These are phyloP conservation scores for Lasiosphaeria miniovina DNA, from an alignment of 495 filamentous ascomycete species.

Conservation along the genomic window DNA sequence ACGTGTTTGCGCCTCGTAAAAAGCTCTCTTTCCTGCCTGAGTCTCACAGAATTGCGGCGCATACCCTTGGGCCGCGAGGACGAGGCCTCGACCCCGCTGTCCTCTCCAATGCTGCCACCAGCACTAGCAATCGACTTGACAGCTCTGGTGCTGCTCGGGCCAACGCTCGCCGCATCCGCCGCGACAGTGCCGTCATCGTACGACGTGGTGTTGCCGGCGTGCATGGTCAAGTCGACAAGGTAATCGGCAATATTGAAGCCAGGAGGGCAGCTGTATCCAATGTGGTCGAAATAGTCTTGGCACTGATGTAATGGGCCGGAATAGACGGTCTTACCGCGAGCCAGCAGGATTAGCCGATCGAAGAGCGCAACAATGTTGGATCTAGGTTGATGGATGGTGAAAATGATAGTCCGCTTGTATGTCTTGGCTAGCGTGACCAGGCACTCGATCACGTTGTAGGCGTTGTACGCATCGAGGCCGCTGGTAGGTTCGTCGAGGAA, in stretches of 20 bases:
- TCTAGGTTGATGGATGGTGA: slow-evolving; percentile 98
- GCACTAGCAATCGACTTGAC: slow-evolving; percentile 87
- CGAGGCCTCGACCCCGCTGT: slow-evolving; percentile 36
- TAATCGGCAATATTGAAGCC: slow-evolving; percentile 99
- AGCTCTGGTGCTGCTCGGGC: slow-evolving; percentile 85
- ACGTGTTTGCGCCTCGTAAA: slow-evolving; percentile 75
- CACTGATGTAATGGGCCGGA: slow-evolving; percentile 87
- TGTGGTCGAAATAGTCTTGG: slow-evolving; percentile 86
- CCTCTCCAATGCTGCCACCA: slow-evolving; percentile 62
- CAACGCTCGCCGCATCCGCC: slow-evolving; percentile 64
- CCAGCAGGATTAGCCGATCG: slow-evolving; percentile 86
- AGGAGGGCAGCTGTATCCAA: slow-evolving; percentile 88
- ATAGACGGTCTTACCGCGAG: slow-evolving; percentile 86
- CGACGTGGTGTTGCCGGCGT: slow-evolving; percentile 53
- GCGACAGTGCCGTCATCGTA: slow-evolving; percentile 54
- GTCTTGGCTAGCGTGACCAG: slow-evolving; percentile 91
- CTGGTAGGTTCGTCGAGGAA: slow-evolving; percentile 97
- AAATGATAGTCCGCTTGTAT: slow-evolving; percentile 93
- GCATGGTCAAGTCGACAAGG: slow-evolving; percentile 95
- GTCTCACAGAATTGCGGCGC: slow-evolving; percentile 70
- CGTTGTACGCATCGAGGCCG: slow-evolving; percentile 92
- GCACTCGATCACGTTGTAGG: slow-evolving; percentile 95
- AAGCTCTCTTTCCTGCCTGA: slow-evolving; percentile 83
- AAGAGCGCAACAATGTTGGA: slow-evolving; percentile 99
- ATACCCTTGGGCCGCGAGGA: slow-evolving; percentile 60